Evolutionary conservation across 164 flowering plant species (phyloP).

Genomic region (Brasenia schreberi): DNA sequence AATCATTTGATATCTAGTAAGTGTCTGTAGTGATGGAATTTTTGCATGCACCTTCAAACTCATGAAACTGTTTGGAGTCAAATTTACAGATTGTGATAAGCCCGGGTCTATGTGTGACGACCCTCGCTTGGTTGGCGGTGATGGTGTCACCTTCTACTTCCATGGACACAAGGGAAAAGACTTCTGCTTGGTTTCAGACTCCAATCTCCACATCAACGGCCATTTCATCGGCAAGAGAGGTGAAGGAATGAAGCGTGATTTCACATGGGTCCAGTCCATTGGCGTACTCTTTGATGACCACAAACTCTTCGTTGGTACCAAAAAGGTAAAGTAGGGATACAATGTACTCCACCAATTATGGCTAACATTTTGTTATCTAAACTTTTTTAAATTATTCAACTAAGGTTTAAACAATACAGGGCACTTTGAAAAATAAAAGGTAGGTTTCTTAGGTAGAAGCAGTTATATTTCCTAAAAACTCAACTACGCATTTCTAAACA

Average conservation of each 20-base stretch:
- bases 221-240: slow-evolving; percentile 16
- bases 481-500: too few relatives aligned
- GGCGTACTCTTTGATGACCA: slow-evolving; percentile 22
- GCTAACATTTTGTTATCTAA: too few relatives aligned
- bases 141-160: slow-evolving; percentile 36
- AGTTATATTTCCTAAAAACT: too few relatives aligned
- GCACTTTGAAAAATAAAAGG: too few relatives aligned
- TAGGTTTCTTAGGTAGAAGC: too few relatives aligned
- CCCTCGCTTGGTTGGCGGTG: slow-evolving; percentile 34
- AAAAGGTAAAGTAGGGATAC: slow-evolving; percentile 14
- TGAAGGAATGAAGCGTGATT: slow-evolving; percentile 9
- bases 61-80: not conserved
- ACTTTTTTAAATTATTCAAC: too few relatives aligned
- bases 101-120: slow-evolving; percentile 35
- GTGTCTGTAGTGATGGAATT: not conserved
- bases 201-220: slow-evolving; percentile 31
- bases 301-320: slow-evolving; percentile 32
- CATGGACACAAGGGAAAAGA: slow-evolving; percentile 29
- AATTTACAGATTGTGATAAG: slow-evolving; percentile 16
- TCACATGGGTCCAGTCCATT: slow-evolving; percentile 22
- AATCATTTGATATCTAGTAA: not conserved
- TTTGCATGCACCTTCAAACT: not conserved
- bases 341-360: too few relatives aligned
- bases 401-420: too few relatives aligned
- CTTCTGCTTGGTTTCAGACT: slow-evolving; percentile 36